Evolutionary conservation across 805 yeast species (phyloP).

Genomic region (Metschnikowia borealis): DNA sequence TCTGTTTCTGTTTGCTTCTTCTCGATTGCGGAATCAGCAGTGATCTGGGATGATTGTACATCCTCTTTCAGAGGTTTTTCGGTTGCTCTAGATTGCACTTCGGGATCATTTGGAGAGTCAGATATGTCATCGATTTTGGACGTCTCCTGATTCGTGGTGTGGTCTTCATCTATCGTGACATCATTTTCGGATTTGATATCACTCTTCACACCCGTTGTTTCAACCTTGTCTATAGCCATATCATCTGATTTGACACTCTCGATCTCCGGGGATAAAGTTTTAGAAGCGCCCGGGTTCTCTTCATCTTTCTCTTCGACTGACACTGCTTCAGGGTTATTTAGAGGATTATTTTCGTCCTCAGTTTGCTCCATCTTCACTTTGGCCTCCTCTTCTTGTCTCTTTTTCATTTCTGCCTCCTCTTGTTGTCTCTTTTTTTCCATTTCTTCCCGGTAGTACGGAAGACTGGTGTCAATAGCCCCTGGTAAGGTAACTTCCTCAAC

Average conservation of each 20-base stretch:
- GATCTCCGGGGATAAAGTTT: background rate
- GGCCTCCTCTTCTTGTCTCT: background rate
- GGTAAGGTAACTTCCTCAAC: conserved; percentile 30
- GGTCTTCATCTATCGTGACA: background rate
- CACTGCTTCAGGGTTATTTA: background rate
- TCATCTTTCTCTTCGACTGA: background rate
- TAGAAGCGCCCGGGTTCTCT: background rate
- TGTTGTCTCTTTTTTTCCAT: conserved; percentile 22
- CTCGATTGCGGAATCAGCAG: background rate
- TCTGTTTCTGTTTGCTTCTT: background rate
- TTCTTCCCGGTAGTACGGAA: conserved; percentile 27
- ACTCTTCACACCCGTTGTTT: background rate
- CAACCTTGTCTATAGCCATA: background rate
- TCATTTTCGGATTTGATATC: background rate
- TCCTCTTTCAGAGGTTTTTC: background rate
- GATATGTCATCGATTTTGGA: background rate
- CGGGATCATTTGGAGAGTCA: background rate
- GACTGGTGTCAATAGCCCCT: conserved; percentile 26
- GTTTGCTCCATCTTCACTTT: conserved; percentile 2
- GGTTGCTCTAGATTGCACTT: background rate
- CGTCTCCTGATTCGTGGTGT: background rate
- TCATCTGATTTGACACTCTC: background rate
- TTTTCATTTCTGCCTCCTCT: conserved; percentile 18
- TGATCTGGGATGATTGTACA: background rate
- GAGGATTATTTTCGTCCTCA: background rate